Conservation (phyloP, 306 rosid genomes). For the Biancaea sappan region DNA sequence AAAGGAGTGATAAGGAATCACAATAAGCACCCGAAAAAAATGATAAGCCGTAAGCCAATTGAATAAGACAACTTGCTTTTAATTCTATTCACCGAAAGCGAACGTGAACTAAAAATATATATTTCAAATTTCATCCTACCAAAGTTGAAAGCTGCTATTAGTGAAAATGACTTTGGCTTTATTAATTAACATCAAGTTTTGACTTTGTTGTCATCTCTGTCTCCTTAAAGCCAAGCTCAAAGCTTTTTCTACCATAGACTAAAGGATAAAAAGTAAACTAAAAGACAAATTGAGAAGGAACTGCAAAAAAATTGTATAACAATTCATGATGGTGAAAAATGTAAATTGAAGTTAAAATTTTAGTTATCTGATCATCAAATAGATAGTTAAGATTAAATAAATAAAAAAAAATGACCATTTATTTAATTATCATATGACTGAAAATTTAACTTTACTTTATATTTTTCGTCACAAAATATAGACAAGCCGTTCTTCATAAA, state of each 20-base stretch:
- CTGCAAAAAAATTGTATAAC: too few species aligned
- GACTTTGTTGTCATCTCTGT: slow-evolving; percentile 31
- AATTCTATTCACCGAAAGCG: slow-evolving; percentile 14
- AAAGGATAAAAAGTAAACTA: background rate
- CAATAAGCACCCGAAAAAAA: background rate
- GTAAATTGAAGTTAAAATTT: too few species aligned
- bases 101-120: slow-evolving; percentile 2
- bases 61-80: slow-evolving; percentile 26
- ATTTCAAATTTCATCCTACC: slow-evolving; percentile 33
- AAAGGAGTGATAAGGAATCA: background rate
- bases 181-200: background rate
- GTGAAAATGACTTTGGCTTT: slow-evolving; percentile 9
- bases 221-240: slow-evolving; percentile 32
- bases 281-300: background rate
- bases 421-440: too few species aligned
- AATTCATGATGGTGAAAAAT: too few species aligned
- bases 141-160: slow-evolving; percentile 8
- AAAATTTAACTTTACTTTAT: too few species aligned
- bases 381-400: too few species aligned
- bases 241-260: background rate
- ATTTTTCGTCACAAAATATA: too few species aligned
- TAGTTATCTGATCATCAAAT: too few species aligned
- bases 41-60: slow-evolving; percentile 30
- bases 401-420: too few species aligned
- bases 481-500: too few species aligned